These are phyloP conservation scores for Pistacia integerrima DNA, from an alignment of 345 rosid genomes.

Conservation along the genomic window DNA sequence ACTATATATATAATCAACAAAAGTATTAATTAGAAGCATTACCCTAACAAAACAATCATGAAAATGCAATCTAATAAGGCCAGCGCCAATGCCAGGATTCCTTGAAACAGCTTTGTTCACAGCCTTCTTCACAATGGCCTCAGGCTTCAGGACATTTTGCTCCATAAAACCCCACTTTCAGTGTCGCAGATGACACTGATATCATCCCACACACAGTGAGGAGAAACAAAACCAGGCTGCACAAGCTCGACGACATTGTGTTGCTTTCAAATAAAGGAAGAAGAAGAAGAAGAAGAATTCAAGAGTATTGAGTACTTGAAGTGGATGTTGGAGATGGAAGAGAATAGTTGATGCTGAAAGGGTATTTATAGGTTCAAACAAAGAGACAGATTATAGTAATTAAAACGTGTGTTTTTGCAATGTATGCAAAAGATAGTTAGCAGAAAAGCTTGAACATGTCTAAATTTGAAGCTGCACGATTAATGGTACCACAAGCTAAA, in stretches of 20 bases:
- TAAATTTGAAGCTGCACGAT: too few species aligned
- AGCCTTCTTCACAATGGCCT: slow-evolving; percentile 24
- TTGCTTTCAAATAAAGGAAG: neutral
- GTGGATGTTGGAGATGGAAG: neutral
- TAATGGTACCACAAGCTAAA: too few species aligned
- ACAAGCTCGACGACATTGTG: too few species aligned
- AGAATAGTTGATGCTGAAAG: neutral
- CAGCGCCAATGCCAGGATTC: slow-evolving; percentile 28
- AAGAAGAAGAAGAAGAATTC: neutral
- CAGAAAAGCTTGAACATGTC: too few species aligned
- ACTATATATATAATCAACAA: neutral
- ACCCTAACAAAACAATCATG: slow-evolving; percentile 38
- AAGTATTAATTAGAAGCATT: neutral
- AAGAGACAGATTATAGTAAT: too few species aligned
- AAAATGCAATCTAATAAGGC: slow-evolving; percentile 36
- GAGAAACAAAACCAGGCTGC: neutral
- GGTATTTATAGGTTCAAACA: neutral
- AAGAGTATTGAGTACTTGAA: too few species aligned
- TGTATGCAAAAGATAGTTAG: too few species aligned
- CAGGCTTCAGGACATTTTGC: slow-evolving; percentile 23
- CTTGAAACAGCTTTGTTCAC: slow-evolving; percentile 25
- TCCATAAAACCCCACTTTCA: slow-evolving; percentile 24
- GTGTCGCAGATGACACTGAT: neutral
- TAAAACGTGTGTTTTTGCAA: too few species aligned
- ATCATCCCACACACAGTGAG: neutral